Conservation (phyloP, 208 protist genomes). For the Leishmania guyanensis region DNA sequence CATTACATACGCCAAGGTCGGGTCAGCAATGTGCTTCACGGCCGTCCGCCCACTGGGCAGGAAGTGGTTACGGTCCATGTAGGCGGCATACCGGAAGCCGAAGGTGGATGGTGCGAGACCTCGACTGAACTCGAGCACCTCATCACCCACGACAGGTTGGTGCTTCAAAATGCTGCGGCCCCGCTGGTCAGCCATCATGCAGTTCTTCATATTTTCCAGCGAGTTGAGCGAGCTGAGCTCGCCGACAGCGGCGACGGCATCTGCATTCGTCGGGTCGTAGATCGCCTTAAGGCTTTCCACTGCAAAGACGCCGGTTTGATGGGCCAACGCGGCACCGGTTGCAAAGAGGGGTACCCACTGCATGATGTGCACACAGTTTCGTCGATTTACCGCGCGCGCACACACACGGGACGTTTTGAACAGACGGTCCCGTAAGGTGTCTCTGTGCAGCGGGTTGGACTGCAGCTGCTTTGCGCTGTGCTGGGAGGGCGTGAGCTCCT, state of each 20-base stretch:
- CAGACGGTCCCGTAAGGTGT: not conserved
- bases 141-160: slow-evolving; percentile 60
- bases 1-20: slow-evolving; percentile 83
- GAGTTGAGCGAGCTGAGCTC: slow-evolving; percentile 69
- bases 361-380: slow-evolving; percentile 3
- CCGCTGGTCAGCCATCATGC: slow-evolving; percentile 77
- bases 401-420: not conserved
- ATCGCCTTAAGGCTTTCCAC: slow-evolving; percentile 61
- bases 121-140: slow-evolving; percentile 53
- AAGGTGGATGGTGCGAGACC: slow-evolving; percentile 60
- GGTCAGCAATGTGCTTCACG: slow-evolving; percentile 69
- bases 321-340: slow-evolving; percentile 28
- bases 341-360: slow-evolving; percentile 38
- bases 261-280: slow-evolving; percentile 62
- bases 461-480: not conserved
- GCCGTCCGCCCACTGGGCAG: slow-evolving; percentile 65
- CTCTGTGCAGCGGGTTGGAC: not conserved
- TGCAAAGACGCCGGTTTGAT: slow-evolving; percentile 50
- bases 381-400: not conserved
- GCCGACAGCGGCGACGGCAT: slow-evolving; percentile 69
- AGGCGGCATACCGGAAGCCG: slow-evolving; percentile 73
- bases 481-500: not conserved
- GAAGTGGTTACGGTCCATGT: slow-evolving; percentile 85
- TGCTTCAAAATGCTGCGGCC: slow-evolving; percentile 68
- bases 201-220: slow-evolving; percentile 67